Base-by-base conservation (phyloP, 306 rosid genomes). In the Hippophae rhamnoides region DNA sequence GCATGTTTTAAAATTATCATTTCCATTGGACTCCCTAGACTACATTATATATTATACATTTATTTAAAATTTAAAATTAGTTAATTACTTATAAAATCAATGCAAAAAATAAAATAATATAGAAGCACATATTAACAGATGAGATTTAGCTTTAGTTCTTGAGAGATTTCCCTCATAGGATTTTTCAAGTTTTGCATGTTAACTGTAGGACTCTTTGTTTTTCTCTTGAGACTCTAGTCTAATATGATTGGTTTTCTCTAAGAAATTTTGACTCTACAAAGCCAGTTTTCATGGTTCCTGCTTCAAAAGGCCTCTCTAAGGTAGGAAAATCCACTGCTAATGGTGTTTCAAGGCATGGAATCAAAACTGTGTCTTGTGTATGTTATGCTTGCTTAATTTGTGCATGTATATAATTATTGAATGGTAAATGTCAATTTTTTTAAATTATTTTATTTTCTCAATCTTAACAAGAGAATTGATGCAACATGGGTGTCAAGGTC, bases 301-400 rank as follows among this genome's bases (percentile, higher is more conserved):
- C 86, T 46, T 73, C 99, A 10, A 93, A 79, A 84, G 71, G 69
- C 55, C 72, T 76, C 60, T 57, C 83, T 12, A 88, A 81, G 78
- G 89, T 41, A 47, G 95, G 86, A 57, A 93, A 86, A 66, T 71
- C 89, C 50, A 65, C 84, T 63, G 76, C 83, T 27, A 89, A 77
- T 69, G 97, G 89, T 70, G 84, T 82, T 66, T 60, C 80, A 69
- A 89, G 89, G 79, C 97, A 71, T 52, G 99, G 95, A 72, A 81
- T 62, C 69, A 88, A 78, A 80, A 57, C 82, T 57, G 55, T 66
- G 44, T 64, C 99, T 73, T 78, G 83, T 64, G 99, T 93, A 86
- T 60, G 85, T 57, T 26, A 42, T 61, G 38, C 40, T 62, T 7
- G 52, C 27, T 18, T 18, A 18, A 18, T 44, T 64, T 9, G 47